Evolutionary conservation across 2,329 filamentous ascomycete genomes (phyloP).

Genomic region (Claviceps sp.): DNA sequence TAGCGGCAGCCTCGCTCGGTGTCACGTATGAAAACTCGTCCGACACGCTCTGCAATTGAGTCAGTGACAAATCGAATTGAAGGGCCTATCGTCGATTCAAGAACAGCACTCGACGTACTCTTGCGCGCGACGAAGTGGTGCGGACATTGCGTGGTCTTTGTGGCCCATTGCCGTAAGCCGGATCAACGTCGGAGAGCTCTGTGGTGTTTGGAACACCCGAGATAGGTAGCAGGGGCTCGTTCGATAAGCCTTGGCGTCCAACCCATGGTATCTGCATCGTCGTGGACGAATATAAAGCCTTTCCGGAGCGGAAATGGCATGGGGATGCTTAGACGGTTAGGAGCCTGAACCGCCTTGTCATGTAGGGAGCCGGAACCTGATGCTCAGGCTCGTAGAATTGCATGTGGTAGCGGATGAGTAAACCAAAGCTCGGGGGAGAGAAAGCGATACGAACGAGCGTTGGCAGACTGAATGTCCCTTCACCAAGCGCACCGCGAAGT

Average conservation of each 20-base stretch:
- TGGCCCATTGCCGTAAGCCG: constrained; percentile 13
- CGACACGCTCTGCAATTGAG: constrained; percentile 33
- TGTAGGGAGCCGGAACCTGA: background rate
- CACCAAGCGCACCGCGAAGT: background rate
- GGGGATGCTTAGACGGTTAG: constrained; percentile 7
- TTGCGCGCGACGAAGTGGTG: constrained; percentile 42
- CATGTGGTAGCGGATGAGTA: no score
- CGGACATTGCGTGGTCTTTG: constrained; percentile 26
- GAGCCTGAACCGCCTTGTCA: constrained; percentile 8
- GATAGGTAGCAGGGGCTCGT: constrained; percentile 21
- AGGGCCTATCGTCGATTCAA: background rate
- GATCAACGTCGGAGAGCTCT: constrained; percentile 12
- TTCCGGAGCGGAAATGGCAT: constrained; percentile 3
- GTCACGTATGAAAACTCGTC: constrained; percentile 55
- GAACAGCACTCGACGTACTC: constrained; percentile 26
- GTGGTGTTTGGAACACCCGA: constrained; percentile 21
- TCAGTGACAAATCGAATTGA: background rate
- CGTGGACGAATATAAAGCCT: constrained; percentile 9
- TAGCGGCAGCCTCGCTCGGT: constrained; percentile 63
- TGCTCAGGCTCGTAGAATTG: background rate
- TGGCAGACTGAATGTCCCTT: background rate
- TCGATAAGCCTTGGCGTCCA: constrained; percentile 18
- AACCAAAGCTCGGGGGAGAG: background rate
- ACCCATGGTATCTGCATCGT: constrained; percentile 27
- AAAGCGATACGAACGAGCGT: background rate